phyloP scores from a whole-genome alignment of 192 early-diverging fungal genomes.

The Mortierella hygrophila region DNA sequence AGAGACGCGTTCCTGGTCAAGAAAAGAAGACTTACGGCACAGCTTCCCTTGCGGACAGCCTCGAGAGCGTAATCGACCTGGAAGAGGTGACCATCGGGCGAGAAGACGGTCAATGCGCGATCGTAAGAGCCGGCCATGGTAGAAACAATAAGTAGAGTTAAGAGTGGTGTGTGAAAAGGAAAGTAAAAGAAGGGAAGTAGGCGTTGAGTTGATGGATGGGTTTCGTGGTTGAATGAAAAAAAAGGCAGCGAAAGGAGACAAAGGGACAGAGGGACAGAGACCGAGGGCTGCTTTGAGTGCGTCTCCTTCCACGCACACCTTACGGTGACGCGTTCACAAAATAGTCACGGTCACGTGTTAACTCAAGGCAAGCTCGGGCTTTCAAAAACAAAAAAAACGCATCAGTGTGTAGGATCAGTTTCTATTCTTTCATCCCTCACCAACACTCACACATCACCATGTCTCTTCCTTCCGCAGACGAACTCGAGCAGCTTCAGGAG shows the following conservation, averaged over 20 bases:
- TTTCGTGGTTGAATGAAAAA: slow-evolving; percentile 6
- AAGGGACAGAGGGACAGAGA: neutral
- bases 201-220: neutral
- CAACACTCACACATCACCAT: slow-evolving; percentile 46
- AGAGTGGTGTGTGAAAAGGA: neutral
- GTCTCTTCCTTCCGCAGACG: slow-evolving; percentile 79
- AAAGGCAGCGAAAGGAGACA: neutral
- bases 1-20: slow-evolving; percentile 8
- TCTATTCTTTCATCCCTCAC: neutral
- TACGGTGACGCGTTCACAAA: slow-evolving; percentile 20
- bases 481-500: slow-evolving; percentile 80
- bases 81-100: slow-evolving; percentile 98
- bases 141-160: neutral
- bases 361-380: neutral
- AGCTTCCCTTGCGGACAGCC: slow-evolving; percentile 97
- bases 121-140: slow-evolving; percentile 60
- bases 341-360: neutral
- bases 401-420: neutral
- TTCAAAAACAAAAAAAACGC: neutral
- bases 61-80: slow-evolving; percentile 99
- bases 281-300: neutral
- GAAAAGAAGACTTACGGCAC: slow-evolving; percentile 80
- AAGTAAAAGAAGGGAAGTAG: neutral
- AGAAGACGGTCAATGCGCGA: slow-evolving; percentile 95
- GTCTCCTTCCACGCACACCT: neutral